Base-by-base conservation (phyloP, 129 eudicot genomes). In the Silybum marianum region DNA sequence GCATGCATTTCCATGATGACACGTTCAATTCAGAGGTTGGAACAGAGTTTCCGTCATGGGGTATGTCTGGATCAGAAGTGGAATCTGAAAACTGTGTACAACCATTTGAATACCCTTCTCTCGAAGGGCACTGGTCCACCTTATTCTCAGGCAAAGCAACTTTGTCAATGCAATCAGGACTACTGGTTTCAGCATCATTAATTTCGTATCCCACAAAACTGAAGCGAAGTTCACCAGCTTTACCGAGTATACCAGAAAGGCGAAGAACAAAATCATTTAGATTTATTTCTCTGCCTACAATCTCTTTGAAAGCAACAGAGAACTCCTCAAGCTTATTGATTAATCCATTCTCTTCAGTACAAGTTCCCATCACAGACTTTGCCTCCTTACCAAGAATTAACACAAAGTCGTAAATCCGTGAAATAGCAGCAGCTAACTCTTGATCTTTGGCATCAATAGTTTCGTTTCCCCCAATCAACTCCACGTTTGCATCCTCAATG, bases 141-240 rank as follows among this genome's bases (percentile, higher is more conserved):
- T 90, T 91, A 80, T 96, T 90, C 74, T 96, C 98, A 63, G 97
- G 98, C 24, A 96, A 88, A 21, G 91, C 99, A 69, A 96, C 87
- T 81, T 96, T 96, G 93, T 96, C 99, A 11, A 96, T 91, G 71
- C 98, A 96, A 85, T 90, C 99, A 28, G 97, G 89, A 86, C 88
- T 91, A 73, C 83, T 79, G 19, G 83, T 84, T 84, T 89, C 99
- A 34, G 81, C 83, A 69, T 91, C 95, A 79, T 81, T 86, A 25
- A 68, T 80, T 73, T 89, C 90, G 75, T 88, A 88, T 3, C 97
- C 93, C 74, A 88, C 81, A 71, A 91, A 75, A 85, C 75, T 83
- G 78, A 88, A 85, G 72, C 82, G 88, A 67, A 93, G 86, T 74
- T 85, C 90, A 62, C 93, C 72, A 32, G 87, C 92, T 81, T 91